phyloP scores from a whole-genome alignment of 2,329 filamentous ascomycete species.

The Clarireedia monteithiana region DNA sequence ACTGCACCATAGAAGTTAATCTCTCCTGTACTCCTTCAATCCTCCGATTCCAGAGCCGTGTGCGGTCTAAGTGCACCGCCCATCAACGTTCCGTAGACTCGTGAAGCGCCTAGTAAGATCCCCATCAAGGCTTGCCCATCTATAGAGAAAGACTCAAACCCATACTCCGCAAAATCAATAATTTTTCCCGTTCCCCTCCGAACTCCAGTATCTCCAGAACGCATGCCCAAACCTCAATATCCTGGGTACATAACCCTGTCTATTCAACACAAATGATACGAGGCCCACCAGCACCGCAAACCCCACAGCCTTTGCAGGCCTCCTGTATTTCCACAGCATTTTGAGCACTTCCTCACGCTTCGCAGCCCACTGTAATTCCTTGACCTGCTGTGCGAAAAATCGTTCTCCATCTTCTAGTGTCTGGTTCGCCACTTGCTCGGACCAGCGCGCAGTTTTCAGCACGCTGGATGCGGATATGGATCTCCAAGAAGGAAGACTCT shows the following conservation, averaged over 20 bases:
- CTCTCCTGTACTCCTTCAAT: no score
- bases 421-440: constrained; percentile 42
- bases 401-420: constrained; percentile 56
- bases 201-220: constrained; percentile 22
- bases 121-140: no score
- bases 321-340: constrained; percentile 56
- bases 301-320: constrained; percentile 53
- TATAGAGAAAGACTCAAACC: no score
- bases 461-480: constrained; percentile 68
- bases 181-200: not conserved
- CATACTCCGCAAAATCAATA: not conserved
- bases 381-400: constrained; percentile 64
- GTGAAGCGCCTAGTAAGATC: no score
- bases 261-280: constrained; percentile 51
- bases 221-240: not conserved
- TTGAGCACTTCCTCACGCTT: constrained; percentile 41
- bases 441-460: constrained; percentile 69
- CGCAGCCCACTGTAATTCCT: constrained; percentile 63
- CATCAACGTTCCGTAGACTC: no score
- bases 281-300: constrained; percentile 60
- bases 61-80: no score
- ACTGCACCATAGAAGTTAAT: no score
- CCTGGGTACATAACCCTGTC: not conserved
- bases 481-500: constrained; percentile 63
- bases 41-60: no score